Percentiles rank a stretch among this genome's conserved stretches.
These are phyloP conservation scores for Auriscalpium vulgare DNA, from an alignment of 768 basidiomycete genomes.

Conservation along the genomic window DNA sequence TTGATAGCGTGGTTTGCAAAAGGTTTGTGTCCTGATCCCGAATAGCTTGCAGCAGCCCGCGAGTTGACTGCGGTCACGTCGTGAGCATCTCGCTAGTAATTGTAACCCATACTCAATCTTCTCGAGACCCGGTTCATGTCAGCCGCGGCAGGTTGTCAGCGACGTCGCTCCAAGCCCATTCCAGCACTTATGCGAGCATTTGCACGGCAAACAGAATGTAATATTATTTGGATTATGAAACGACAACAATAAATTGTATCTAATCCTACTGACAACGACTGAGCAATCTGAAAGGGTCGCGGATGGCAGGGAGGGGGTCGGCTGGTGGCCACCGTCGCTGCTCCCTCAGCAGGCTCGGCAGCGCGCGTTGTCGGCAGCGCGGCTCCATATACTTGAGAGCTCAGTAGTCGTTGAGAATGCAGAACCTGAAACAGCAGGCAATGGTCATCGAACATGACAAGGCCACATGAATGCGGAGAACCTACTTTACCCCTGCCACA, in stretches of 20 bases:
- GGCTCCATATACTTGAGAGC: not conserved
- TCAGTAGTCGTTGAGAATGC: not conserved
- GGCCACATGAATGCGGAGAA: not conserved
- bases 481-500: not conserved
- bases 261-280: no score
- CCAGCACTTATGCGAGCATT: no score
- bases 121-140: not conserved
- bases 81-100: not conserved
- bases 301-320: not conserved
- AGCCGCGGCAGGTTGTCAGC: not conserved
- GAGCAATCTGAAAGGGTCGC: not conserved
- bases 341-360: not conserved
- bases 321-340: not conserved
- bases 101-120: not conserved
- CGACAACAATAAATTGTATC: no score
- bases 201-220: no score
- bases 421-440: not conserved
- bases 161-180: no score
- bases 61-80: not conserved
- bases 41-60: not conserved
- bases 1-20: not conserved
- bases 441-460: not conserved
- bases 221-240: no score
- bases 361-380: not conserved
- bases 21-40: not conserved